phyloP scores from a whole-genome alignment of 2,329 filamentous ascomycete species.

The Pseudogymnoascus sp. region DNA sequence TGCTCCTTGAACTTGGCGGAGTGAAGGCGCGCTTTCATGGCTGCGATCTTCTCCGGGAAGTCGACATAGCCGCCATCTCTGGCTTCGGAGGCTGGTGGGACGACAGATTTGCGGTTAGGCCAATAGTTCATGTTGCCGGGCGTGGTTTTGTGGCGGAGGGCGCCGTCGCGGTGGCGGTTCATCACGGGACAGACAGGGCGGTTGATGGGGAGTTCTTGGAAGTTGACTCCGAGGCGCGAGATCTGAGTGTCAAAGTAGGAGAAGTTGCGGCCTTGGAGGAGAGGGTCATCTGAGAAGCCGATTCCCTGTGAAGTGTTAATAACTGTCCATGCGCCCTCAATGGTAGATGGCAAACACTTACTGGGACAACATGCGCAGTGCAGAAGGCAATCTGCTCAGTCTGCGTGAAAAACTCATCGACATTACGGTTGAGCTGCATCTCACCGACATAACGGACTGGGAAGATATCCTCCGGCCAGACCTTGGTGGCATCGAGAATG shows the following conservation, averaged over 20 bases:
- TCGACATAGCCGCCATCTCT: conserved; percentile 63
- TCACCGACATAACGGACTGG: conserved; percentile 74
- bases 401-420: conserved; percentile 76
- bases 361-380: conserved; percentile 71
- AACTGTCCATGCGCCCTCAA: conserved; percentile 36
- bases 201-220: conserved; percentile 72
- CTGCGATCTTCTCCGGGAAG: conserved; percentile 56
- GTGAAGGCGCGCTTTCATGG: conserved; percentile 63
- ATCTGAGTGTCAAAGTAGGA: conserved; percentile 64
- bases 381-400: conserved; percentile 81
- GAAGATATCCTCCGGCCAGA: conserved; percentile 74
- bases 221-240: conserved; percentile 65
- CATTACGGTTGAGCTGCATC: conserved; percentile 70
- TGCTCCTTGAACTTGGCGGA: conserved; percentile 74
- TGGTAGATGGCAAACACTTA: conserved; percentile 56
- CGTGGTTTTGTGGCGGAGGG: conserved; percentile 64
- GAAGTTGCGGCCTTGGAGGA: conserved; percentile 67
- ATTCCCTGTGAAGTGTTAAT: conserved; percentile 43
- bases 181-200: conserved; percentile 67
- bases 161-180: conserved; percentile 71
- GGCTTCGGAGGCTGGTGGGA: conserved; percentile 53
- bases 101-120: conserved; percentile 63
- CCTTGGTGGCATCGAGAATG: conserved; percentile 76
- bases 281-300: conserved; percentile 68
- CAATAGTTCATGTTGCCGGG: conserved; percentile 73